Evolutionary conservation across 768 basidiomycete species (phyloP).

Genomic region (Glaciozyma martinii): DNA sequence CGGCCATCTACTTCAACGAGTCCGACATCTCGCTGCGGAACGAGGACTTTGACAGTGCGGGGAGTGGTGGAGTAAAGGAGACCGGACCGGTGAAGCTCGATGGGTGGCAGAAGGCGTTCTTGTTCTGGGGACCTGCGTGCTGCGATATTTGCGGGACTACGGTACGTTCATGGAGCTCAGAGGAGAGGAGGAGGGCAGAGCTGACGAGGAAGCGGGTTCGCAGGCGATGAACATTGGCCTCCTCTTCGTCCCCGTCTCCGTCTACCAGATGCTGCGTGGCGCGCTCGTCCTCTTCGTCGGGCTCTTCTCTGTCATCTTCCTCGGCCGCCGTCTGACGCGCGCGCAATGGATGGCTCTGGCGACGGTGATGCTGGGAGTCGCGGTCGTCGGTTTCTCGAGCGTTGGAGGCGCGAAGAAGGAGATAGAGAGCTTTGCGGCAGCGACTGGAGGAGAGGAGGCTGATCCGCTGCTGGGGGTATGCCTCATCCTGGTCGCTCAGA

Average conservation of each 20-base stretch:
- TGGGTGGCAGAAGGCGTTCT: constrained; percentile 46
- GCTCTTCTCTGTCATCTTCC: constrained; percentile 78
- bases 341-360: constrained; percentile 68
- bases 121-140: constrained; percentile 78
- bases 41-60: background rate
- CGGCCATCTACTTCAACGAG: constrained; percentile 12
- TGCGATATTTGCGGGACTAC: constrained; percentile 90
- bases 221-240: constrained; percentile 73
- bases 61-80: background rate
- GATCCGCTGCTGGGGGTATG: constrained; percentile 54
- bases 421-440: constrained; percentile 4
- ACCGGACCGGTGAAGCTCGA: constrained; percentile 9
- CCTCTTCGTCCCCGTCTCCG: constrained; percentile 89
- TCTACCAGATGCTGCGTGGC: constrained; percentile 70
- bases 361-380: constrained; percentile 42
- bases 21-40: constrained; percentile 14
- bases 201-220: background rate
- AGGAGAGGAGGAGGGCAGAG: background rate
- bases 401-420: constrained; percentile 45
- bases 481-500: constrained; percentile 84
- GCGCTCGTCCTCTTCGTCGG: constrained; percentile 60
- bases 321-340: constrained; percentile 48
- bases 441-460: background rate
- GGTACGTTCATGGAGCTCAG: constrained; percentile 37
- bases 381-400: constrained; percentile 63